Percentiles rank a stretch among this genome's conserved stretches.
Conservation (phyloP, 176 grass and related monocot genomes). For the Olyra latifolia region DNA sequence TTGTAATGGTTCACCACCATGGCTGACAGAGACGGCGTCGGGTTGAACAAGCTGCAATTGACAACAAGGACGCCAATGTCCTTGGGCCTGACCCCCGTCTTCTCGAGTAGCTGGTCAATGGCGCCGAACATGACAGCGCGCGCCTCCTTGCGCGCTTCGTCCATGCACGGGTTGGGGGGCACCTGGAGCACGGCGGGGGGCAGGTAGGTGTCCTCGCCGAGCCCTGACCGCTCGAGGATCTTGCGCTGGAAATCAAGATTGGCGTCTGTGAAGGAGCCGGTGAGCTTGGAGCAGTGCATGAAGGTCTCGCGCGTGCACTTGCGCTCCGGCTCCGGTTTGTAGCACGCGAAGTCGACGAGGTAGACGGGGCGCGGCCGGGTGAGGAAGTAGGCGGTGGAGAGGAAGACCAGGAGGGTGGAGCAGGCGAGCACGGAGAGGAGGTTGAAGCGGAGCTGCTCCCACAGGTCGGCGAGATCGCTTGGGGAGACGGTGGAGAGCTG, state of each 20-base stretch:
- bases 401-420: conserved; percentile 89
- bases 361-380: conserved; percentile 81
- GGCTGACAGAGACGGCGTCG: conserved; percentile 87
- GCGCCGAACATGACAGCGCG: conserved; percentile 83
- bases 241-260: conserved; percentile 92
- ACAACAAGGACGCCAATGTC: conserved; percentile 88
- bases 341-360: conserved; percentile 90
- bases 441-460: conserved; percentile 78
- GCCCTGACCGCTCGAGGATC: conserved; percentile 87
- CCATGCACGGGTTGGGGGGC: conserved; percentile 87
- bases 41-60: conserved; percentile 97
- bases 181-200: conserved; percentile 71
- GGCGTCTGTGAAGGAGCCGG: conserved; percentile 66
- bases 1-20: conserved; percentile 99
- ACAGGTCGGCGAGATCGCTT: conserved; percentile 57
- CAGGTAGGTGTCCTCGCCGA: conserved; percentile 81
- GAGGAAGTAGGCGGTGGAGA: conserved; percentile 94
- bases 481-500: conserved; percentile 80
- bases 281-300: conserved; percentile 67
- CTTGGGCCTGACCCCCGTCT: conserved; percentile 74
- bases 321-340: conserved; percentile 76
- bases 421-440: conserved; percentile 71
- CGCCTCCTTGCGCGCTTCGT: conserved; percentile 82
- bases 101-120: conserved; percentile 80
- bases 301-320: conserved; percentile 83